These are phyloP conservation scores for Datisca glomerata DNA, from an alignment of 306 rosid genomes.

Conservation along the genomic window DNA sequence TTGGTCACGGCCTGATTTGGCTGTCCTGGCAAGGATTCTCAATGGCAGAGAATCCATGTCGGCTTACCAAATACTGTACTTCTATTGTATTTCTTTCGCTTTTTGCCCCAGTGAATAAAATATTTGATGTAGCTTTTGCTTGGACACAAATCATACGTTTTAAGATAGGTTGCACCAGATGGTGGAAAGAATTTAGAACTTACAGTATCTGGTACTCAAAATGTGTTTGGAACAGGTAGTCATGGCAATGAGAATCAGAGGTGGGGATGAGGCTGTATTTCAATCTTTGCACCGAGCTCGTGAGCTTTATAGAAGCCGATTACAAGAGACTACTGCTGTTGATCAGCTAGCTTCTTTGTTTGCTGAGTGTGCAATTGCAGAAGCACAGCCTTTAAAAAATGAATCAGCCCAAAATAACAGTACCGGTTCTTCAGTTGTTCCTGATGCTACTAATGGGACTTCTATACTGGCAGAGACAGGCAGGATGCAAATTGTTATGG, in stretches of 20 bases:
- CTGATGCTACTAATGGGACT: slow-evolving; percentile 37
- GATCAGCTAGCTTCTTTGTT: slow-evolving; percentile 90
- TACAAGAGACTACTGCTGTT: slow-evolving; percentile 54
- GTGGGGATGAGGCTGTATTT: slow-evolving; percentile 86
- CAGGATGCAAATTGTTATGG: slow-evolving; percentile 77
- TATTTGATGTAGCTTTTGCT: too few species aligned
- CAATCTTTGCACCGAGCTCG: slow-evolving; percentile 77
- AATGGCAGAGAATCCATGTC: too few species aligned
- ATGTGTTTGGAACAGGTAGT: slow-evolving; percentile 46
- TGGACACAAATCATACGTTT: too few species aligned
- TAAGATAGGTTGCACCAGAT: background rate
- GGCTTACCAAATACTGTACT: too few species aligned
- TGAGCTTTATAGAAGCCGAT: slow-evolving; percentile 49
- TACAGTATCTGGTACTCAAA: slow-evolving; percentile 7
- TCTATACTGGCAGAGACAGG: slow-evolving; percentile 86
- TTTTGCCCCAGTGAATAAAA: too few species aligned
- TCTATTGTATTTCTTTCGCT: too few species aligned
- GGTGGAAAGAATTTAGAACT: background rate
- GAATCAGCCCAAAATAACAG: slow-evolving; percentile 21
- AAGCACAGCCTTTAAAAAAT: slow-evolving; percentile 44
- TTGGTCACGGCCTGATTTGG: too few species aligned
- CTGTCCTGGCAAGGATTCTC: too few species aligned
- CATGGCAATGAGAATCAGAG: slow-evolving; percentile 54
- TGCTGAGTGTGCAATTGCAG: slow-evolving; percentile 95
- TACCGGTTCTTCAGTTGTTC: slow-evolving; percentile 12